phyloP scores from a whole-genome alignment of 441 rosid genomes.

The Euphorbia celastroides region DNA sequence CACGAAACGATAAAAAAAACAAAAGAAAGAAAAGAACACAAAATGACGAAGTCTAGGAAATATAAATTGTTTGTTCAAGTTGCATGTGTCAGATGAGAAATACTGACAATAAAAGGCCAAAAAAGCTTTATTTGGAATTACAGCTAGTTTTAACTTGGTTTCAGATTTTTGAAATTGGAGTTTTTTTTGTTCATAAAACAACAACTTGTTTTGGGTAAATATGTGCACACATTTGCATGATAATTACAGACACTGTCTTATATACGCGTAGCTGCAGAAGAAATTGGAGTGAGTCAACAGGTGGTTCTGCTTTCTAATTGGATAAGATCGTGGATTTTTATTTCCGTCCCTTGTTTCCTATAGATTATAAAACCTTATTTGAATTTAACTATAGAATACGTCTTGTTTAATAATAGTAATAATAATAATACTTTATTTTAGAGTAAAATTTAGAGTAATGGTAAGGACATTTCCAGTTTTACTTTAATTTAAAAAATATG shows the following conservation, averaged over 20 bases:
- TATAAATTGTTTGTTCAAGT: too few relatives aligned
- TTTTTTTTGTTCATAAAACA: conserved; percentile 13
- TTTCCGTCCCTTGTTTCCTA: too few relatives aligned
- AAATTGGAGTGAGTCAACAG: background rate
- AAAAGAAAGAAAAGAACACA: too few relatives aligned
- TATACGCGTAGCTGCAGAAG: background rate
- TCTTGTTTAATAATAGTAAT: too few relatives aligned
- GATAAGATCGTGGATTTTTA: background rate
- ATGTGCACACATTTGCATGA: conserved; percentile 7
- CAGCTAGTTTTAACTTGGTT: conserved; percentile 5
- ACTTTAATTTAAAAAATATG: too few relatives aligned
- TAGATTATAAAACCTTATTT: too few relatives aligned
- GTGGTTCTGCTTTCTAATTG: background rate
- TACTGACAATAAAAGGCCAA: conserved; percentile 15
- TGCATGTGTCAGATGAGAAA: conserved; percentile 6
- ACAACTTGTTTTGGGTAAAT: background rate
- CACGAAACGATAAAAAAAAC: too few relatives aligned
- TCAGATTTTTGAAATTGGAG: conserved; percentile 35
- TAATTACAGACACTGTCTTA: background rate
- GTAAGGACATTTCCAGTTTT: too few relatives aligned
- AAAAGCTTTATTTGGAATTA: background rate
- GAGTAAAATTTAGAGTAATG: too few relatives aligned
- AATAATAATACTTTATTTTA: too few relatives aligned
- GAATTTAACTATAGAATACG: too few relatives aligned
- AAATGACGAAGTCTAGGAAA: too few relatives aligned